A percentile compares a stretch with the other conserved stretches of the same genome.
Evolutionary conservation across 2,329 filamentous ascomycete genomes (phyloP).

Genomic region (Exserohilum turcica): DNA sequence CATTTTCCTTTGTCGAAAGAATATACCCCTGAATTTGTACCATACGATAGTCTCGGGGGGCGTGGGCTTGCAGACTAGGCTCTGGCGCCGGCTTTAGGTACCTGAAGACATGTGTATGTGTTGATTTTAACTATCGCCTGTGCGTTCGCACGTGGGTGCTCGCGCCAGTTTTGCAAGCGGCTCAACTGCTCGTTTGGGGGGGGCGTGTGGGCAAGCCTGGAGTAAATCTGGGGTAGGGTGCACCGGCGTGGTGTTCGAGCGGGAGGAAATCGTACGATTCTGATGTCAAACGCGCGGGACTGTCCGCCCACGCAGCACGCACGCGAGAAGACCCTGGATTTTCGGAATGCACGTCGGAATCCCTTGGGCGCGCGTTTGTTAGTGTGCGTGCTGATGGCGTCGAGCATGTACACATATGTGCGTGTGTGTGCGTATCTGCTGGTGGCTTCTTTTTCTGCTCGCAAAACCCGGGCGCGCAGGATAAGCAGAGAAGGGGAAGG

Average conservation of each 20-base stretch:
- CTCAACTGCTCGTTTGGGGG: conserved; percentile 2
- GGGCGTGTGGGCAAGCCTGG: no score
- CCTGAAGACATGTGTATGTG: not conserved
- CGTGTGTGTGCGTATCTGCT: no score
- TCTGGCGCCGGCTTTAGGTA: not conserved
- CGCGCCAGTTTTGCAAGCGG: not conserved
- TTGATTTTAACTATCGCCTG: not conserved
- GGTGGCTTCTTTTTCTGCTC: no score
- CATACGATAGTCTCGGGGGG: no score
- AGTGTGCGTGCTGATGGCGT: no score
- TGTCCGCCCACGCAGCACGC: conserved; percentile 9
- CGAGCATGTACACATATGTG: no score
- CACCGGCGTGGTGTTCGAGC: conserved; percentile 13
- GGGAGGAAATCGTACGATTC: conserved; percentile 39
- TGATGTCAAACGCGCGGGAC: conserved; percentile 28
- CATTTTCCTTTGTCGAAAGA: conserved; percentile 33
- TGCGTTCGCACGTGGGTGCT: not conserved
- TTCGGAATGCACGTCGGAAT: conserved; percentile 22
- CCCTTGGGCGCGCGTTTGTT: no score
- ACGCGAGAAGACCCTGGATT: conserved; percentile 10
- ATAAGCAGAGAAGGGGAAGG: no score
- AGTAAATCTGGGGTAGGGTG: conserved; percentile 23
- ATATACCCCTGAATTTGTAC: conserved; percentile 3
- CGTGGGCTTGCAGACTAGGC: not conserved
- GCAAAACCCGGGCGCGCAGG: no score